Conservation (phyloP, 495 filamentous ascomycete genomes). For the Sordaria brevicollis region DNA sequence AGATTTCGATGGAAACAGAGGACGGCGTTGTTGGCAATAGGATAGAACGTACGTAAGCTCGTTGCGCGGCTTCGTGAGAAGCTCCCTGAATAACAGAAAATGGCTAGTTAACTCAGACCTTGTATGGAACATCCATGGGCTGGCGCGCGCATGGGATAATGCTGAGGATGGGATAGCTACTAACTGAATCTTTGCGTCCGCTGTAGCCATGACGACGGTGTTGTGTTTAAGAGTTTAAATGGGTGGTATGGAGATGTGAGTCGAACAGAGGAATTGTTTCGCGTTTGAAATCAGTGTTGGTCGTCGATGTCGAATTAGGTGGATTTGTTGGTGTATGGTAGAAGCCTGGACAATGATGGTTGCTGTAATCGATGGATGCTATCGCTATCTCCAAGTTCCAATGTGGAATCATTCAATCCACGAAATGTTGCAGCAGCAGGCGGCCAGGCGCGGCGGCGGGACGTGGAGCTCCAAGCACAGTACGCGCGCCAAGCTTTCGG, state of each 20-base stretch:
- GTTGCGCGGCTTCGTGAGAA: slow-evolving; percentile 66
- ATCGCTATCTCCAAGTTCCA: neutral
- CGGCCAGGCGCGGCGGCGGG: neutral
- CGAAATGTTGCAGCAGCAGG: neutral
- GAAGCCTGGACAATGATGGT: neutral
- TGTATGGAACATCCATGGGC: neutral
- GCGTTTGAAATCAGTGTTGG: neutral
- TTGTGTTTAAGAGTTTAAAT: neutral
- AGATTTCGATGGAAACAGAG: neutral
- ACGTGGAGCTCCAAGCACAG: neutral
- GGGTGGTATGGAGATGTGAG: neutral
- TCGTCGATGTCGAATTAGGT: neutral
- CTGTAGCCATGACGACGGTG: neutral
- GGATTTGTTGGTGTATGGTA: neutral
- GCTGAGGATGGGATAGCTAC: neutral
- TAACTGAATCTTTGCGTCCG: neutral
- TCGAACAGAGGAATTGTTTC: neutral
- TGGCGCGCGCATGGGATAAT: neutral
- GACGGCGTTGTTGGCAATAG: neutral
- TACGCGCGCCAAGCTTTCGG: neutral
- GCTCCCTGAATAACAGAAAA: slow-evolving; percentile 43
- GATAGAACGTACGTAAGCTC: slow-evolving; percentile 64
- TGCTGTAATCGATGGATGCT: neutral
- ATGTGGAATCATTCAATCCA: neutral
- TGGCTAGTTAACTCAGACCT: neutral